Conservation (phyloP, 2,329 filamentous ascomycete genomes). For the Alternaria panax region DNA sequence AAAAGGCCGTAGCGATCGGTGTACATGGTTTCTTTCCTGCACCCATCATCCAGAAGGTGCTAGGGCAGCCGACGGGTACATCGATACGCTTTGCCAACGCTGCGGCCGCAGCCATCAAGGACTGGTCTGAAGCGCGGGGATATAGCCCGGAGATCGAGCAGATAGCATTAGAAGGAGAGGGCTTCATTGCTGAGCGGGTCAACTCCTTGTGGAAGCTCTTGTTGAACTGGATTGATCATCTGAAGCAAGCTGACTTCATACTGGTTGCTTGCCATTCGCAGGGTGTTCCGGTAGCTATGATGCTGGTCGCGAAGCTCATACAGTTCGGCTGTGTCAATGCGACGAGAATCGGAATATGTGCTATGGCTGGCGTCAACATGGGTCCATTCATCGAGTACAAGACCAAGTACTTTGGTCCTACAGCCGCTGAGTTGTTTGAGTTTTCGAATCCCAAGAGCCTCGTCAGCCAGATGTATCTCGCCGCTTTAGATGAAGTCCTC, state of each 20-base stretch:
- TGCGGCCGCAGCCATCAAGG: slow-evolving; percentile 80
- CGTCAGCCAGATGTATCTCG: slow-evolving; percentile 82
- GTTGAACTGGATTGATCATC: slow-evolving; percentile 92
- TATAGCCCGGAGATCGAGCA: slow-evolving; percentile 87
- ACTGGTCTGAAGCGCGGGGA: slow-evolving; percentile 75
- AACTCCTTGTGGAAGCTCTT: slow-evolving; percentile 93
- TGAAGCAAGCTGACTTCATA: slow-evolving; percentile 86
- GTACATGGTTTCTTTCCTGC: slow-evolving; percentile 95
- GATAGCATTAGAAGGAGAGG: slow-evolving; percentile 92
- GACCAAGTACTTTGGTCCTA: slow-evolving; percentile 85
- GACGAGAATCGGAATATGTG: slow-evolving; percentile 80
- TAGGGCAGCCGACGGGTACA: slow-evolving; percentile 94
- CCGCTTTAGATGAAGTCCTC: slow-evolving; percentile 75
- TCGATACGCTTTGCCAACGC: slow-evolving; percentile 92
- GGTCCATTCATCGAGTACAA: slow-evolving; percentile 94
- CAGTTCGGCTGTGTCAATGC: slow-evolving; percentile 83
- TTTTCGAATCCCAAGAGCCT: slow-evolving; percentile 83
- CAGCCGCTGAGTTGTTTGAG: slow-evolving; percentile 93
- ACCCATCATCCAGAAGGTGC: slow-evolving; percentile 82
- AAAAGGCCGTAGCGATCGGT: slow-evolving; percentile 88
- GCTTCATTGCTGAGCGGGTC: slow-evolving; percentile 86
- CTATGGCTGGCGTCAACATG: slow-evolving; percentile 88
- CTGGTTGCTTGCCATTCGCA: slow-evolving; percentile 94
- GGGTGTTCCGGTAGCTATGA: slow-evolving; percentile 90
- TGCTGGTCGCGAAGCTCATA: slow-evolving; percentile 91